Evolutionary conservation across 176 grass and related monocot species (phyloP).

Genomic region (Pontederia paniculata): DNA sequence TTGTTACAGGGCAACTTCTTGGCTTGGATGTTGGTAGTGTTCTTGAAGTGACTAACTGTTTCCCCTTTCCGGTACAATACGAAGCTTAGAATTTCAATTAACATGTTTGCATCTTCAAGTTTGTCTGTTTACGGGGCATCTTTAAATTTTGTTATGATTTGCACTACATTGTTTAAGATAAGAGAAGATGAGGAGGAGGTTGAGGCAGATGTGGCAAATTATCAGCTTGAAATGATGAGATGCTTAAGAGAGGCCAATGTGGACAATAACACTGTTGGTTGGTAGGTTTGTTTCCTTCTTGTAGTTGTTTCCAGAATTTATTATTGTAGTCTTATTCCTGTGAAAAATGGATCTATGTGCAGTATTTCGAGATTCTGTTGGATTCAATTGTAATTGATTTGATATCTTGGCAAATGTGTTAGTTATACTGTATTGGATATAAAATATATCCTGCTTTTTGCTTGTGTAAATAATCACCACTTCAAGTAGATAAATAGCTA

Average conservation of each 20-base stretch:
- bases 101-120: too few species aligned
- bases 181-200: conserved; percentile 94
- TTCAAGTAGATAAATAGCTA: too few species aligned
- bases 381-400: too few species aligned
- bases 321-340: background rate
- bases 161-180: conserved; percentile 29
- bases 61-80: conserved; percentile 81
- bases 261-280: conserved; percentile 97
- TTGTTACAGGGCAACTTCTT: conserved; percentile 95
- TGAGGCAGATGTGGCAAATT: conserved; percentile 96
- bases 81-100: conserved; percentile 8
- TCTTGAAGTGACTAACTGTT: conserved; percentile 97
- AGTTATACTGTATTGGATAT: too few species aligned
- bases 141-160: conserved; percentile 11
- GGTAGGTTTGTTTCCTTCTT: too few species aligned
- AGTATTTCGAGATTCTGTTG: too few species aligned
- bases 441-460: too few species aligned
- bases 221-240: conserved; percentile 99
- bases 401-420: too few species aligned
- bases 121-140: too few species aligned
- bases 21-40: conserved; percentile 97
- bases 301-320: background rate
- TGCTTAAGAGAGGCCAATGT: conserved; percentile 98
- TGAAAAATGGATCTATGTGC: too few species aligned
- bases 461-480: too few species aligned